Percentiles rank a stretch among this genome's conserved stretches.
Evolutionary conservation across 2,329 filamentous ascomycete genomes (phyloP).

Genomic region (Claviceps spartinae): DNA sequence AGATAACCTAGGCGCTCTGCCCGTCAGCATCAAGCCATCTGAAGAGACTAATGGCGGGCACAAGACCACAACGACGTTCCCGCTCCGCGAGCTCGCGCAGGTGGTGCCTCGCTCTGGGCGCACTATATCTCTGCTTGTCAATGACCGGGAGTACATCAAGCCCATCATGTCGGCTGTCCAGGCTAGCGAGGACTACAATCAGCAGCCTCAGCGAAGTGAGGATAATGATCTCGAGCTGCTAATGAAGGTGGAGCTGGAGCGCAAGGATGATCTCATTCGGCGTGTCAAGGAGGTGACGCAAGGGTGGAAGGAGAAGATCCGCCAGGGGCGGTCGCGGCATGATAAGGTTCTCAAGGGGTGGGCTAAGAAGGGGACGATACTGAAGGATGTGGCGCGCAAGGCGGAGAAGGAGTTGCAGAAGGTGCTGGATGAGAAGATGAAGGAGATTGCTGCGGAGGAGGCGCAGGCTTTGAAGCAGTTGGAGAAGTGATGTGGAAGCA

Average conservation of each 20-base stretch:
- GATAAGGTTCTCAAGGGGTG: constrained; percentile 37
- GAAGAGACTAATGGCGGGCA: constrained; percentile 3
- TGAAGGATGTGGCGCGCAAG: constrained; percentile 34
- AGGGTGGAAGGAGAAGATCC: constrained; percentile 36
- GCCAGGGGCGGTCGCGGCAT: constrained; percentile 32
- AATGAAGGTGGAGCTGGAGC: constrained; percentile 39
- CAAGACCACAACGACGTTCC: constrained; percentile 20
- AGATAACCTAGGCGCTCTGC: constrained; percentile 31
- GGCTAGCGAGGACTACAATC: constrained; percentile 39
- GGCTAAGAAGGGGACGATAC: constrained; percentile 29
- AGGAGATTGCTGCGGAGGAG: constrained; percentile 35
- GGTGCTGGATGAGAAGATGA: constrained; percentile 39
- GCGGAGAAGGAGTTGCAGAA: constrained; percentile 34
- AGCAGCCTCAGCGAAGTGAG: constrained; percentile 43
- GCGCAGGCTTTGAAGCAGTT: constrained; percentile 32
- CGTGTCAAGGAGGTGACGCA: constrained; percentile 33
- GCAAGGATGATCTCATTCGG: constrained; percentile 30
- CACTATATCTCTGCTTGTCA: constrained; percentile 27
- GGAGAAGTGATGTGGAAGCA: constrained; percentile 10
- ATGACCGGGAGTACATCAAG: constrained; percentile 33
- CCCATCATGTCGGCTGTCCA: constrained; percentile 43
- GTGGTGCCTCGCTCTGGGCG: constrained; percentile 33
- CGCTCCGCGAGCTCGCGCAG: constrained; percentile 41
- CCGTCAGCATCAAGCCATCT: constrained; percentile 23
- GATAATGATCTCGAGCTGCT: constrained; percentile 47